phyloP scores from a whole-genome alignment of 2,329 filamentous ascomycete genomes.

The Cladorrhinum sp. region DNA sequence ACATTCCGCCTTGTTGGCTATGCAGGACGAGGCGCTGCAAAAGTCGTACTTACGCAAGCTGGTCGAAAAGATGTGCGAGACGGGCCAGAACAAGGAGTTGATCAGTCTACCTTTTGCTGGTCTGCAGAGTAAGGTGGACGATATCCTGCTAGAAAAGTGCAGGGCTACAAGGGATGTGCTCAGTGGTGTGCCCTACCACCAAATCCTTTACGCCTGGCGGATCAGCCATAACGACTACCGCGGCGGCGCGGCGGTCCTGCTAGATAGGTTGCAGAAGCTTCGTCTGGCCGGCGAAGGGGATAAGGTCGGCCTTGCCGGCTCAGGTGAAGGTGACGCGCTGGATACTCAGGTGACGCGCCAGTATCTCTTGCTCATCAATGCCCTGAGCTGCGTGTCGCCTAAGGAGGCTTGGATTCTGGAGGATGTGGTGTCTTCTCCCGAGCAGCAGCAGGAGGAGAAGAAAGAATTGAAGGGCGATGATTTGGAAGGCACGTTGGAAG shows the following conservation, averaged over 20 bases:
- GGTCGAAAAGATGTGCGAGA: slow-evolving; percentile 65
- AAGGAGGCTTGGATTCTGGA: slow-evolving; percentile 78
- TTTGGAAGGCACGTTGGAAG: slow-evolving; percentile 23
- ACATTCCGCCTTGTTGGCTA: slow-evolving; percentile 72
- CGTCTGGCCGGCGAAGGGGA: slow-evolving; percentile 58
- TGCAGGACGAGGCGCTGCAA: slow-evolving; percentile 70
- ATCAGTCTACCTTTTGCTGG: slow-evolving; percentile 75
- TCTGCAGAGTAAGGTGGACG: slow-evolving; percentile 75
- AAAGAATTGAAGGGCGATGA: slow-evolving; percentile 17
- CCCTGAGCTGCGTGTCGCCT: slow-evolving; percentile 77
- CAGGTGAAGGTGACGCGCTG: slow-evolving; percentile 43
- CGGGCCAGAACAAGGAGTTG: slow-evolving; percentile 63
- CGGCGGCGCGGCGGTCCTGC: slow-evolving; percentile 63
- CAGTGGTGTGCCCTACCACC: slow-evolving; percentile 70
- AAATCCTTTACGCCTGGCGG: slow-evolving; percentile 88
- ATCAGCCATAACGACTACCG: slow-evolving; percentile 82
- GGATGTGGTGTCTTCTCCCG: slow-evolving; percentile 35
- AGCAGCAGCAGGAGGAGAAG: slow-evolving; percentile 20
- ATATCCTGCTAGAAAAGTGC: slow-evolving; percentile 70
- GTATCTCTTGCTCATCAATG: slow-evolving; percentile 90
- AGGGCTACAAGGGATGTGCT: slow-evolving; percentile 64
- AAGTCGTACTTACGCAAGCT: slow-evolving; percentile 68
- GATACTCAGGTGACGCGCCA: slow-evolving; percentile 68
- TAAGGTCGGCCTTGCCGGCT: slow-evolving; percentile 38
- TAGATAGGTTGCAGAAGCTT: slow-evolving; percentile 63